Percentiles rank a stretch among this genome's conserved stretches.
Evolutionary conservation across 768 basidiomycete species (phyloP).

Genomic region (Lactifluus subvellereus): DNA sequence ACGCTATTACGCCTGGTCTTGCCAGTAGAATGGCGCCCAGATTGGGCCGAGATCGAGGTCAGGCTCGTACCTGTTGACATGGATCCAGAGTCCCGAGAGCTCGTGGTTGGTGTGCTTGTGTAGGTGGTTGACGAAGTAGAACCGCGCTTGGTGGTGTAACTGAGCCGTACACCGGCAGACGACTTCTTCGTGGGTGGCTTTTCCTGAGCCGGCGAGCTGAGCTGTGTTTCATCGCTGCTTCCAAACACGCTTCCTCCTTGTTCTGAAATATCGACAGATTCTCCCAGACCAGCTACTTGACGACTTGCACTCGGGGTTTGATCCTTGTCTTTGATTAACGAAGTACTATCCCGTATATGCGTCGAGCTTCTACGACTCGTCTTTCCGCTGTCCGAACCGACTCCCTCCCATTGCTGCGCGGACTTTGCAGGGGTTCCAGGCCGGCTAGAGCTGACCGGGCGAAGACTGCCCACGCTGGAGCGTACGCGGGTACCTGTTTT

Average conservation of each 20-base stretch:
- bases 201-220: slow-evolving; percentile 42
- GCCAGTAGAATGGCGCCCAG: slow-evolving; percentile 64
- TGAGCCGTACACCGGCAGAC: slow-evolving; percentile 54
- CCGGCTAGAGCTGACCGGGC: slow-evolving; percentile 54
- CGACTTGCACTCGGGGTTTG: slow-evolving; percentile 33
- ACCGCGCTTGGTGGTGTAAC: slow-evolving; percentile 80
- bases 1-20: slow-evolving; percentile 72
- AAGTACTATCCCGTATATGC: slow-evolving; percentile 37
- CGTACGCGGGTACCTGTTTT: slow-evolving; percentile 65
- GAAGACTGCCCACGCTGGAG: slow-evolving; percentile 52
- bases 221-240: slow-evolving; percentile 48
- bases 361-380: slow-evolving; percentile 36
- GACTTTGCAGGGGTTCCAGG: slow-evolving; percentile 65
- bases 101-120: slow-evolving; percentile 65
- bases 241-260: slow-evolving; percentile 41
- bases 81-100: slow-evolving; percentile 82
- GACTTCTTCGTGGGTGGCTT: slow-evolving; percentile 64
- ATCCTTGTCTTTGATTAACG: slow-evolving; percentile 42
- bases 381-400: slow-evolving; percentile 36
- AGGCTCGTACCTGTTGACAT: slow-evolving; percentile 72
- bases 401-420: slow-evolving; percentile 69
- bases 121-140: slow-evolving; percentile 88
- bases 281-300: slow-evolving; percentile 34
- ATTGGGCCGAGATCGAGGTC: slow-evolving; percentile 68
- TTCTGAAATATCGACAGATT: slow-evolving; percentile 35